Conservation (phyloP, 805 yeast genomes). For the Wickerhamiella kazuoi region DNA sequence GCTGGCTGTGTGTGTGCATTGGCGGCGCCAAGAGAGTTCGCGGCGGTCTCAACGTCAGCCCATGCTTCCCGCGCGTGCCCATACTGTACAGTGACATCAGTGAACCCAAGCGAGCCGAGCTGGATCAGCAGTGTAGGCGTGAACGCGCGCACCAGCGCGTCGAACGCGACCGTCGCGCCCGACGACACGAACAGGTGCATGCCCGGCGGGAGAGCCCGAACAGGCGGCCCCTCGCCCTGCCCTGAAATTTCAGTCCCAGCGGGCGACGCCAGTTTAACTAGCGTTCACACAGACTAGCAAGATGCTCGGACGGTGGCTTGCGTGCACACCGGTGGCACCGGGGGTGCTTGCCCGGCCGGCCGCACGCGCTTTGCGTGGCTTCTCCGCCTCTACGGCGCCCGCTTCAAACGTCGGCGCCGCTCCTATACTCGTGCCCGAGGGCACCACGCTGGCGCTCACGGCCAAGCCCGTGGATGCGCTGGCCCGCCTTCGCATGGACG, state of each 20-base stretch:
- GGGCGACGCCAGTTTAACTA: no score
- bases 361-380: background rate
- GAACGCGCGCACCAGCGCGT: slow-evolving; percentile 32
- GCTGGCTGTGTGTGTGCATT: background rate
- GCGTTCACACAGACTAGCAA: no score
- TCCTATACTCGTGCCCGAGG: slow-evolving; percentile 53
- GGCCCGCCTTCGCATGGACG: slow-evolving; percentile 27
- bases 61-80: slow-evolving; percentile 28
- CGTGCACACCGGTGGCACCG: background rate
- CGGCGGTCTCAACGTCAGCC: slow-evolving; percentile 6
- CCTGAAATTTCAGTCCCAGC: no score
- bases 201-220: no score
- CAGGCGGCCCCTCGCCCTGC: no score
- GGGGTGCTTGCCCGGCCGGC: background rate
- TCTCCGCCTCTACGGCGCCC: background rate
- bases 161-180: slow-evolving; percentile 84
- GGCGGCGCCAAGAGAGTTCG: no score
- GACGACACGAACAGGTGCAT: slow-evolving; percentile 42
- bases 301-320: background rate
- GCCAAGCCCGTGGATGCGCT: slow-evolving; percentile 16
- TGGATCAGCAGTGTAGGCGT: slow-evolving; percentile 23
- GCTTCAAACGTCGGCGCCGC: slow-evolving; percentile 49
- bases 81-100: slow-evolving; percentile 37
- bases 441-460: slow-evolving; percentile 30
- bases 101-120: slow-evolving; percentile 25